These are phyloP conservation scores for Euphorbia pulcherrima DNA, from an alignment of 345 rosid species.

Conservation along the genomic window DNA sequence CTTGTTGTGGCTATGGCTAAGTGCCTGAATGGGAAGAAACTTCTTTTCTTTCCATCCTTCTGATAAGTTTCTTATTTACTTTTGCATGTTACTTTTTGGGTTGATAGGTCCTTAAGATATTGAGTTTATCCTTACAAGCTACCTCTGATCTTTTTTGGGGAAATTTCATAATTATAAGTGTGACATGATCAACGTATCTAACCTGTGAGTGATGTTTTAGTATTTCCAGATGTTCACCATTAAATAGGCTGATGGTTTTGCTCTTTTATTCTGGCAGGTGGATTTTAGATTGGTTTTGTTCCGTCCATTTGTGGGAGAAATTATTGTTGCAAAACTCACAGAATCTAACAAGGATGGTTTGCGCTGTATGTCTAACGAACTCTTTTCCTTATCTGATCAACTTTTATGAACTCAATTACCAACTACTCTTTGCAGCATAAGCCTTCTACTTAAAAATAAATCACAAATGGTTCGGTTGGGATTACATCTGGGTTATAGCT, in stretches of 20 bases:
- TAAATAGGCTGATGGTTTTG: neutral
- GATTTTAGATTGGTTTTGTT: conserved; percentile 67
- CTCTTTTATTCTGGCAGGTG: conserved; percentile 45
- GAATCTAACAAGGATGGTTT: conserved; percentile 66
- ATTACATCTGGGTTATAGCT: neutral
- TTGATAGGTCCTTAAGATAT: neutral
- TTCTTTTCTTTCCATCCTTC: neutral
- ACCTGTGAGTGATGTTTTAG: neutral
- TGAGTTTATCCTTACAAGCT: neutral
- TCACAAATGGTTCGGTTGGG: neutral
- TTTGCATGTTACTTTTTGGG: neutral
- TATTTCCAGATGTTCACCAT: neutral
- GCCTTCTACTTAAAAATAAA: neutral
- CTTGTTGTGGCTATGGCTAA: neutral
- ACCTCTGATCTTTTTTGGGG: neutral
- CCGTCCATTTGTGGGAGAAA: conserved; percentile 87
- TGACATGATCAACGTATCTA: neutral
- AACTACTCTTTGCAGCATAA: neutral
- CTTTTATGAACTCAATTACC: neutral
- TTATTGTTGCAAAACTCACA: conserved; percentile 67
- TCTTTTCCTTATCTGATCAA: neutral
- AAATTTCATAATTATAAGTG: neutral
- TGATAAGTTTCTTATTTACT: neutral
- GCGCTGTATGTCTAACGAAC: conserved; percentile 54
- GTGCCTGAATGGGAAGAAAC: neutral